Evolutionary conservation across 805 yeast species (phyloP).

Genomic region (Ogataea salicorniae): DNA sequence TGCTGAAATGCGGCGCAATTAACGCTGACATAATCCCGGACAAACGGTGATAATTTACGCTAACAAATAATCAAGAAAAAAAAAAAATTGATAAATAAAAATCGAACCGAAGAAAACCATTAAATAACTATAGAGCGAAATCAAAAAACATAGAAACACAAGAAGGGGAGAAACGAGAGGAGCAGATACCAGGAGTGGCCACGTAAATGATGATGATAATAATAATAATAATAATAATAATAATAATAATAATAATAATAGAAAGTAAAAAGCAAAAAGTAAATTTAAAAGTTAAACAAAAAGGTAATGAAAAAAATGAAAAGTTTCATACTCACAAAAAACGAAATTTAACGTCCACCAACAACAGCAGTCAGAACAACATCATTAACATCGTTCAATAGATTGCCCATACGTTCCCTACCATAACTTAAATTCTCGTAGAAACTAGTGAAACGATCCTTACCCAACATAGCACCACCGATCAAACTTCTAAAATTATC

Average conservation of each 20-base stretch:
- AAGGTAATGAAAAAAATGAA: neutral
- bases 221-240: neutral
- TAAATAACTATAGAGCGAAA: too few relatives aligned
- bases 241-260: neutral
- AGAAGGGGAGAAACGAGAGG: too few relatives aligned
- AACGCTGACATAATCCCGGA: too few relatives aligned
- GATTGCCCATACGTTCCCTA: constrained; percentile 27
- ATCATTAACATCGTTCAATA: constrained; percentile 37
- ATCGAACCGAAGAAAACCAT: too few relatives aligned
- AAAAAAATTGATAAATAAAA: too few relatives aligned
- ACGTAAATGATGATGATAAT: neutral
- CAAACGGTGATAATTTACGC: too few relatives aligned
- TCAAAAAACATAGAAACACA: too few relatives aligned
- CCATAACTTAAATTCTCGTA: constrained; percentile 31
- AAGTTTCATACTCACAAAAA: neutral
- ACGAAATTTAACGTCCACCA: constrained; percentile 20
- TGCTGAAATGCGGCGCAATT: too few relatives aligned
- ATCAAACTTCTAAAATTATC: constrained; percentile 38
- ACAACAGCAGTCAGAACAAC: constrained; percentile 35
- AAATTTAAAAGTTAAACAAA: neutral
- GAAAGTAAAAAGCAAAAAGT: neutral
- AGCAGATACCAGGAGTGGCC: too few relatives aligned
- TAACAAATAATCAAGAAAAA: too few relatives aligned
- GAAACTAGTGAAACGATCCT: constrained; percentile 28
- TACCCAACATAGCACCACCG: constrained; percentile 51